Evolutionary conservation across 768 basidiomycete species (phyloP).

Genomic region (Kwoniella newhampshirensis): DNA sequence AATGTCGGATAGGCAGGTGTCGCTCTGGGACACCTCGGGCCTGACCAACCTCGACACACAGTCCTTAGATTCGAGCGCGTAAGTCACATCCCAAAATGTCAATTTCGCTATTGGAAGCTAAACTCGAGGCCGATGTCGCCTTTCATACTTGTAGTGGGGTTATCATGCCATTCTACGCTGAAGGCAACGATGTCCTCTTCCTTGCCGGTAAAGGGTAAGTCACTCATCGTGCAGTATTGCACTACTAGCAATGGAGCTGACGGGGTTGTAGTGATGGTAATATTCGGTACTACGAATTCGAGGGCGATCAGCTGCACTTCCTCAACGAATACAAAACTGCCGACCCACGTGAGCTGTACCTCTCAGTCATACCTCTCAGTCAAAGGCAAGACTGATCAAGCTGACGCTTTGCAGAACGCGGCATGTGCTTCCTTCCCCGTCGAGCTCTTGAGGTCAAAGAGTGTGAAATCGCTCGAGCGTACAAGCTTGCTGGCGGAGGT

Average conservation of each 20-base stretch:
- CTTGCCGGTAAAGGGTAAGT: constrained; percentile 84
- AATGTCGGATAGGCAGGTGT: constrained; percentile 90
- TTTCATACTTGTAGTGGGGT: constrained; percentile 62
- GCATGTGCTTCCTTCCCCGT: constrained; percentile 94
- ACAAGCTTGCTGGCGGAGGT: constrained; percentile 71
- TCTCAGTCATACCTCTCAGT: background rate
- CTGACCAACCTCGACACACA: constrained; percentile 74
- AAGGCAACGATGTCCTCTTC: constrained; percentile 82
- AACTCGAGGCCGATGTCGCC: background rate
- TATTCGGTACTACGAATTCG: constrained; percentile 85
- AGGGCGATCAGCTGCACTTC: constrained; percentile 72
- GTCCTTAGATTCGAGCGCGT: constrained; percentile 78
- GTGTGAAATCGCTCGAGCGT: constrained; percentile 92
- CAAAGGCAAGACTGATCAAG: background rate
- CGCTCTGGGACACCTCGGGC: constrained; percentile 81
- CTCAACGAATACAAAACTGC: constrained; percentile 78
- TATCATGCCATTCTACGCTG: constrained; percentile 95
- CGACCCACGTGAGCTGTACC: constrained; percentile 63
- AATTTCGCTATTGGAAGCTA: background rate
- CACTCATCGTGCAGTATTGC: background rate
- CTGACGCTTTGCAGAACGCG: constrained; percentile 61
- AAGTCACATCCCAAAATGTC: constrained; percentile 19
- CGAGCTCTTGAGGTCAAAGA: constrained; percentile 83
- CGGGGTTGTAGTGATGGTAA: constrained; percentile 76
- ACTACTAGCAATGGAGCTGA: background rate